Conservation (phyloP, 2,329 filamentous ascomycete species). For the Fusarium piperis region DNA sequence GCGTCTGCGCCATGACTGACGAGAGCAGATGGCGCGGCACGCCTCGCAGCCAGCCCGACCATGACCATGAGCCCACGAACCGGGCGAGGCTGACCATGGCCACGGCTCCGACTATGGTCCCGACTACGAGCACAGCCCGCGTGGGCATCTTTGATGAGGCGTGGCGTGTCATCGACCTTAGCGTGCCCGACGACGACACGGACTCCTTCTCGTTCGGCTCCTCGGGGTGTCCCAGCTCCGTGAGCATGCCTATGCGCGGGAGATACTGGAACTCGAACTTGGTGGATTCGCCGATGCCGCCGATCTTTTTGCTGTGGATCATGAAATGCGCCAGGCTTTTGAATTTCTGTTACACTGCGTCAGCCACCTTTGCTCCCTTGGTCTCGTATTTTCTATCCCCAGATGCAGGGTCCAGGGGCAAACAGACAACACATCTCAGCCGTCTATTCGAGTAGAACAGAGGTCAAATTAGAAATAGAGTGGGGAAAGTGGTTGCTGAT, state of each 20-base stretch:
- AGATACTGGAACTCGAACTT: conserved; percentile 78
- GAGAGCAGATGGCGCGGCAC: conserved; percentile 32
- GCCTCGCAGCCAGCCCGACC: conserved; percentile 15
- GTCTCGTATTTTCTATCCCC: neutral
- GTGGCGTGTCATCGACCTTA: conserved; percentile 7
- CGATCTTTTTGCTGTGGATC: conserved; percentile 67
- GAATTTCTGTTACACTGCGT: conserved; percentile 38
- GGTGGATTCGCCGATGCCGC: conserved; percentile 70
- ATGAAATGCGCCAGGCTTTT: conserved; percentile 54
- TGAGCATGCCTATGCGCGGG: conserved; percentile 55
- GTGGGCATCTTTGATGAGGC: neutral
- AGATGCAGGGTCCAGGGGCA: neutral
- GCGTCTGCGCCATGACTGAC: conserved; percentile 32
- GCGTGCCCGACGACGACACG: neutral
- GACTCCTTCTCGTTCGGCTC: conserved; percentile 1
- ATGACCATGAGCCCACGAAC: conserved; percentile 23
- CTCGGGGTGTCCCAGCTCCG: conserved; percentile 42
- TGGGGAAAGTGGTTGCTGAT: neutral
- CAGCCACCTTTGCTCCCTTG: conserved; percentile 1
- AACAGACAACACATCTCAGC: neutral
- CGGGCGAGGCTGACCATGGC: conserved; percentile 28
- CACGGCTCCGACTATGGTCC: conserved; percentile 17
- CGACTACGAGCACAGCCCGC: conserved; percentile 34
- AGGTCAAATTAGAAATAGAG: neutral
- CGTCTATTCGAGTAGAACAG: neutral